Conservation (phyloP, 176 grass and related monocot species). For the Themeda triandra region DNA sequence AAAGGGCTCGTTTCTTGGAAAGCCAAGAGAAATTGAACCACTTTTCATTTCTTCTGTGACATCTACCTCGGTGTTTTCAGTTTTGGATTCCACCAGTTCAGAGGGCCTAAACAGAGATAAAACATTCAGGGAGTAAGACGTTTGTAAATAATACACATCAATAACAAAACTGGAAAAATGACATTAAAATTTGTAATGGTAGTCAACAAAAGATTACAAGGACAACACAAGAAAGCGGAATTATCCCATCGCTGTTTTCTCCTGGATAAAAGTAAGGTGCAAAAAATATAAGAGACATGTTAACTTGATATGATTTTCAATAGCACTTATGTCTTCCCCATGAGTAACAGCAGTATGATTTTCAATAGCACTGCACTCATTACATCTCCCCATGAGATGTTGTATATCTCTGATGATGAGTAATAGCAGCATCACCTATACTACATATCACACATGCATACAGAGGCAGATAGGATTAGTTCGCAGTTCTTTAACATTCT, state of each 20-base stretch:
- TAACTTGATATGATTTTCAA: not conserved
- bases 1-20: slow-evolving; percentile 45
- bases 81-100: slow-evolving; percentile 78
- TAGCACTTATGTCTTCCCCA: not conserved
- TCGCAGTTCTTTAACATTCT: not conserved
- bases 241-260: not conserved
- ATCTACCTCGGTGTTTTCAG: slow-evolving; percentile 82
- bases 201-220: not conserved
- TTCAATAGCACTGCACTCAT: no score
- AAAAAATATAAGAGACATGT: not conserved
- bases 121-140: not conserved
- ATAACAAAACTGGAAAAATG: not conserved
- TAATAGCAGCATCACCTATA: not conserved
- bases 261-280: not conserved
- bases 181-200: not conserved
- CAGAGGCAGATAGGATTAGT: not conserved
- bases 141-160: not conserved
- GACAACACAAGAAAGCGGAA: not conserved
- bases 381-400: not conserved
- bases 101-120: slow-evolving; percentile 44
- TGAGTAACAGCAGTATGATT: not conserved
- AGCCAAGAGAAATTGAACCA: slow-evolving; percentile 26
- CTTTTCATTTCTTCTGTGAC: slow-evolving; percentile 54
- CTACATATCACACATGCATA: not conserved
- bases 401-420: not conserved